Conservation (phyloP, 2,329 filamentous ascomycete genomes). For the Fusarium sarcochroum region DNA sequence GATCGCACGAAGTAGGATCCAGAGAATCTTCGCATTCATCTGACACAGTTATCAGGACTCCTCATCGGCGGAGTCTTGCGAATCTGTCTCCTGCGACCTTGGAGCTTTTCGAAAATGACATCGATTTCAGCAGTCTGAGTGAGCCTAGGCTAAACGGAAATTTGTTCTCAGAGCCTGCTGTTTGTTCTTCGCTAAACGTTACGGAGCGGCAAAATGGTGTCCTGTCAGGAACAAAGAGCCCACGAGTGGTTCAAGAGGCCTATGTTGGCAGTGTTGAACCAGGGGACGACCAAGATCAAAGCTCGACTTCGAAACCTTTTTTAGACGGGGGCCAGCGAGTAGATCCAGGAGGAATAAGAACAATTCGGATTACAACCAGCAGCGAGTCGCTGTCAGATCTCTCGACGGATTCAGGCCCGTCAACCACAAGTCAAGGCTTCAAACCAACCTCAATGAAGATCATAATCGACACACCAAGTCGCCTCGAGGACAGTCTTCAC, state of each 20-base stretch:
- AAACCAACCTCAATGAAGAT: slow-evolving; percentile 14
- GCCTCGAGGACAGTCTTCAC: background rate
- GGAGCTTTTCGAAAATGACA: slow-evolving; percentile 53
- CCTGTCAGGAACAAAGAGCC: slow-evolving; percentile 3
- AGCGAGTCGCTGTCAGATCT: slow-evolving; percentile 14
- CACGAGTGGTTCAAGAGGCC: slow-evolving; percentile 12
- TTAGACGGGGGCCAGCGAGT: slow-evolving; percentile 51
- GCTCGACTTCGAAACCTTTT: slow-evolving; percentile 50
- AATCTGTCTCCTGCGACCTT: slow-evolving; percentile 44
- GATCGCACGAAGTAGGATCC: background rate
- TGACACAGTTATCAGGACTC: slow-evolving; percentile 57
- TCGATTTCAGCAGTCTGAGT: slow-evolving; percentile 47
- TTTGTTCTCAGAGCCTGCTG: background rate
- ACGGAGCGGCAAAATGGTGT: background rate
- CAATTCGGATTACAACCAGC: slow-evolving; percentile 13
- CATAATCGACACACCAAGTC: slow-evolving; percentile 4
- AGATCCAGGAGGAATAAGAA: slow-evolving; percentile 31
- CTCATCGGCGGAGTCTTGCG: slow-evolving; percentile 46
- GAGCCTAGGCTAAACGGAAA: slow-evolving; percentile 5
- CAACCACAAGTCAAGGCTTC: slow-evolving; percentile 13
- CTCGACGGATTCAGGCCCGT: slow-evolving; percentile 1
- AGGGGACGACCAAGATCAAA: slow-evolving; percentile 7
- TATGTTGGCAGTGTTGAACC: background rate
- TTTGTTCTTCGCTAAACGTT: background rate
- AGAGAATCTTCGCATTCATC: slow-evolving; percentile 49